Evolutionary conservation across 2,329 filamentous ascomycete species (phyloP), one percentile per base, ranked within the genome.

Genomic region (Domatiomyces catenatus): DNA sequence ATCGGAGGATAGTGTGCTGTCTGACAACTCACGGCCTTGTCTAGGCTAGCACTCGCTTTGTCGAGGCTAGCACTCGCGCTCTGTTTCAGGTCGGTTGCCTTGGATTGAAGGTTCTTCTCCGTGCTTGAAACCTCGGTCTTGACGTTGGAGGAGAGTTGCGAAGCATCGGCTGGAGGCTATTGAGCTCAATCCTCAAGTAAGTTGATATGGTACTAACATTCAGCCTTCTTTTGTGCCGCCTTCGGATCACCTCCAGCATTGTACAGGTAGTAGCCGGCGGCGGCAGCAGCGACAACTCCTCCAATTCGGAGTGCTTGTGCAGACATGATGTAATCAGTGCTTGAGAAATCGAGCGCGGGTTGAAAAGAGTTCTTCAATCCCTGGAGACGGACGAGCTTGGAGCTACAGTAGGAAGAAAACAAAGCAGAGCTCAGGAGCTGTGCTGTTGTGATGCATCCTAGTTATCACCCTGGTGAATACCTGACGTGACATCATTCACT

Each of bases 221-320:
- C 85, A 59, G 85, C 76, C 67, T 92, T 75, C 74, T 90, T 85
- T 75, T 88, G 80, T n/a, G 89, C 90, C 47, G 77, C 80, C 68
- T 84, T 86, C 48, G 86, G 75, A 66, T 80, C 77, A 52, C 90
- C 89, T 54, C 90, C 90, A 15, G 89, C 84, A 48, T 71, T 75
- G 75, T 94, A 98, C 56, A 96, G 77, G 73, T 96, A 96, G 75
- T 94, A 96, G 44, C 84, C 87, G 52, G 81, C 71, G 57, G 80
- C 83, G 60, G 77, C 79, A 28, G 76, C 82, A 57, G 78, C 80
- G 53, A 74, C 77, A 58, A 80, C 68, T 60, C 81, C 83, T 60
- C 83, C 63, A 60, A 72, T 62, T 43, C 52, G 66, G 28, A 71
- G 58, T 59, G 64, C 57, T 48, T 56, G 56, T 50, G 51, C 54